Evolutionary conservation across 257 asterid genomes (phyloP).

Genomic region (Nicotiana obtusifolia): DNA sequence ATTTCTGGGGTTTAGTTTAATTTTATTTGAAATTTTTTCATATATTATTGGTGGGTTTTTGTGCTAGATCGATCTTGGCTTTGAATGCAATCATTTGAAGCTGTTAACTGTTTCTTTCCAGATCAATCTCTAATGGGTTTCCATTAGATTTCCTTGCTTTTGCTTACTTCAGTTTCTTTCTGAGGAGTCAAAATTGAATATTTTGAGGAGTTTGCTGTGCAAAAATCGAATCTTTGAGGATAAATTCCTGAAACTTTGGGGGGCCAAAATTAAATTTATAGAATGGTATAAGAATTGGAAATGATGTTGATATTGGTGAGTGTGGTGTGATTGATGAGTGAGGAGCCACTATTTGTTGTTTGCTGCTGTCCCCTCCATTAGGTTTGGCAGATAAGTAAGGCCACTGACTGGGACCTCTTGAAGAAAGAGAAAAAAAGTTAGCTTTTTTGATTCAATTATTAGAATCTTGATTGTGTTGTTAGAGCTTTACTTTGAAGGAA

Average conservation of each 20-base stretch:
- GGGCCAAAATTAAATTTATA: conserved; percentile 7
- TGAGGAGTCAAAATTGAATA: background rate
- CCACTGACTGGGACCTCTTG: conserved; percentile 54
- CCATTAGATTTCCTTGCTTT: background rate
- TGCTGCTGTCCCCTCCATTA: conserved; percentile 67
- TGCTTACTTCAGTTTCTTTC: background rate
- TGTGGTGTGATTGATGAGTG: conserved; percentile 43
- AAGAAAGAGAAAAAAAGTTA: conserved; percentile 37
- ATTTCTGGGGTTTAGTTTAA: background rate
- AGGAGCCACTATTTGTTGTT: conserved; percentile 36
- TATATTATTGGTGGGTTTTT: background rate
- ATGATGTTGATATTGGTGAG: conserved; percentile 24
- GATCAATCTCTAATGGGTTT: background rate
- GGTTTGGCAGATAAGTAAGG: conserved; percentile 49
- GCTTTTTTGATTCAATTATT: conserved; percentile 64
- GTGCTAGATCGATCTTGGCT: background rate
- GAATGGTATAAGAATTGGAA: conserved; percentile 17
- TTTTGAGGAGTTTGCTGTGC: background rate
- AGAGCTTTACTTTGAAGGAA: conserved; percentile 38
- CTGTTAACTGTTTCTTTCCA: background rate
- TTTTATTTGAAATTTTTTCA: background rate
- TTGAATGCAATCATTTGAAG: background rate
- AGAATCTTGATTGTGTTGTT: conserved; percentile 18
- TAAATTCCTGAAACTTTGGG: background rate
- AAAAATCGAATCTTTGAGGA: background rate